Conservation (phyloP, 148 eudicot species). For the Suaeda aralocaspica region DNA sequence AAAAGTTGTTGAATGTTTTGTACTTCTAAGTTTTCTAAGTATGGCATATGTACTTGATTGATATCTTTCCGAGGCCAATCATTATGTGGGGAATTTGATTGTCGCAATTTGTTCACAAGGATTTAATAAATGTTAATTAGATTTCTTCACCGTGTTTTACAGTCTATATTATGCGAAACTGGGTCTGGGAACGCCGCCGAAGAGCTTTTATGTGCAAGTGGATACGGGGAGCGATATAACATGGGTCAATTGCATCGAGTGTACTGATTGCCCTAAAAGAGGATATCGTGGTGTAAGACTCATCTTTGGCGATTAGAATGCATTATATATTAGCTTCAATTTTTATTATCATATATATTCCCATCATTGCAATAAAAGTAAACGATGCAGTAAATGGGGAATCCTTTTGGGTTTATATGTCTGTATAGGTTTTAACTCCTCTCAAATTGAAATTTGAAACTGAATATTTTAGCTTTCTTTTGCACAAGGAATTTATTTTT, state of each 20-base stretch:
- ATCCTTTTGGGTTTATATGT: constrained; percentile 9
- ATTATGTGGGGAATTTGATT: background rate
- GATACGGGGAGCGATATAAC: constrained; percentile 93
- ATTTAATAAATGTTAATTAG: background rate
- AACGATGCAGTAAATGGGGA: no score
- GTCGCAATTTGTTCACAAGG: background rate
- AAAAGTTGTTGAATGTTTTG: no score
- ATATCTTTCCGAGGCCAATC: background rate
- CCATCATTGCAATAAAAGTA: no score
- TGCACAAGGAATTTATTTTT: background rate
- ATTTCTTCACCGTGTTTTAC: constrained; percentile 19
- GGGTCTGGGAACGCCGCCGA: constrained; percentile 85
- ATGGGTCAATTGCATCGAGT: constrained; percentile 93
- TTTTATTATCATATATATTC: constrained; percentile 8
- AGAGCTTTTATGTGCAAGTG: constrained; percentile 88
- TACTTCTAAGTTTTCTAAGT: no score
- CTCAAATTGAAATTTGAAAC: no score
- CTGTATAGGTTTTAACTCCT: constrained; percentile 5
- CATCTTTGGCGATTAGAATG: background rate
- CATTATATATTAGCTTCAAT: background rate
- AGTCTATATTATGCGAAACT: constrained; percentile 92
- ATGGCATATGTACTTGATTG: no score
- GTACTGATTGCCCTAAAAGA: constrained; percentile 74
- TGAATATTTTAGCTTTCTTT: background rate
- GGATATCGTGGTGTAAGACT: constrained; percentile 80